phyloP scores from a whole-genome alignment of 2,329 filamentous ascomycete genomes.

The Monosporascus ibericus region DNA sequence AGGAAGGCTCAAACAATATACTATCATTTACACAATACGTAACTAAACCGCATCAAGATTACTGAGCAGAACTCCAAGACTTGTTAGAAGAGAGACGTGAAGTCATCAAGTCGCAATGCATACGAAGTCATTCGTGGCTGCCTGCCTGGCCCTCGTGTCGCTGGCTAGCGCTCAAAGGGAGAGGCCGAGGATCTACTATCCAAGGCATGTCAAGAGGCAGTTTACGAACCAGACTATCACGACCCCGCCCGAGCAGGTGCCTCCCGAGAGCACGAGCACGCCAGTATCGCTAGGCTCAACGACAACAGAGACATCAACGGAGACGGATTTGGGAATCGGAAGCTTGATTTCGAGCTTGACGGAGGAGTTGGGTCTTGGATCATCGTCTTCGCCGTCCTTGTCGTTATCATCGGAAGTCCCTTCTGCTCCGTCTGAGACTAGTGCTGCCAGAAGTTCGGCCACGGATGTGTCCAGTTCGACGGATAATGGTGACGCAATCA shows the following conservation, averaged over 20 bases:
- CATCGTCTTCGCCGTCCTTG: not conserved
- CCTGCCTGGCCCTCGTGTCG: conserved; percentile 31
- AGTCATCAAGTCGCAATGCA: conserved; percentile 21
- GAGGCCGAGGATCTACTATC: conserved; percentile 37
- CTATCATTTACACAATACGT: conserved; percentile 21
- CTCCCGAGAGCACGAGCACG: conserved; percentile 5
- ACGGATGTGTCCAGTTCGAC: not conserved
- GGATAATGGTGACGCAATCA: not conserved
- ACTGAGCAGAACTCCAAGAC: not conserved
- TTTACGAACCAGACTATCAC: conserved; percentile 28
- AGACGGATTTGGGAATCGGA: conserved; percentile 17
- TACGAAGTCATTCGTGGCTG: conserved; percentile 24
- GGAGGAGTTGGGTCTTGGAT: not conserved
- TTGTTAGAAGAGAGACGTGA: conserved; percentile 1
- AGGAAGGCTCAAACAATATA: conserved; percentile 11
- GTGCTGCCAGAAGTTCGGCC: not conserved
- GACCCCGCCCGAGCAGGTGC: conserved; percentile 17
- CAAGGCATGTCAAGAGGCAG: conserved; percentile 35
- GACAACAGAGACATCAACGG: conserved; percentile 1
- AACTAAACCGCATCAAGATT: not conserved
- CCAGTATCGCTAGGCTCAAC: too few relatives aligned
- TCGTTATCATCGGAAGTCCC: not conserved
- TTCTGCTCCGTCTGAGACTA: not conserved
- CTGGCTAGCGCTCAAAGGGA: conserved; percentile 29
- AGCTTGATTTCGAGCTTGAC: conserved; percentile 19